Evolutionary conservation across 169 alveolate genomes (phyloP).

Genomic region (Eimeria acervulina): DNA sequence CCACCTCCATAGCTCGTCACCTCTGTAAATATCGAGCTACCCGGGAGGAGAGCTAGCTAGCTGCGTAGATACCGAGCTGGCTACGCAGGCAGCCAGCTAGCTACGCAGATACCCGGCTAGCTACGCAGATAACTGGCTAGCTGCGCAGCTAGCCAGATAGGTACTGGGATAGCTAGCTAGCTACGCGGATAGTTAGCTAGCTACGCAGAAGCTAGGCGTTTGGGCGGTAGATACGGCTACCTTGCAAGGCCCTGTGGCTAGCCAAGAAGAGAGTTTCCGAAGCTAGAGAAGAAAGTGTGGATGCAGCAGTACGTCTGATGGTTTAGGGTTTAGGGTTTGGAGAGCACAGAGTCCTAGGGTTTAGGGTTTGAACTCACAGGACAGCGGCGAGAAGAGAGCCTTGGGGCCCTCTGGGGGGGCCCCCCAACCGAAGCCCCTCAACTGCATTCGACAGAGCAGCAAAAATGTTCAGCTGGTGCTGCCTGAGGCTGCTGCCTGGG

Average conservation of each 20-base stretch:
- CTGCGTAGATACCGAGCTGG: neutral
- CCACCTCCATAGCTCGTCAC: neutral
- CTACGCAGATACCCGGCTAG: neutral
- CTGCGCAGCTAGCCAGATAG: neutral
- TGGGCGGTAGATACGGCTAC: neutral
- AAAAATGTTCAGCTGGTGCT: constrained; percentile 30
- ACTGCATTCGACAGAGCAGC: constrained; percentile 49
- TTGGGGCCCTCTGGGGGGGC: constrained; percentile 36
- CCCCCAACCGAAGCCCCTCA: constrained; percentile 50
- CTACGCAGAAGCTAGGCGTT: no score
- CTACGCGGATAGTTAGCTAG: neutral
- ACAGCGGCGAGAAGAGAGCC: constrained; percentile 58
- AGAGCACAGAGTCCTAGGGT: no score
- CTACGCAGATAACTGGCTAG: neutral
- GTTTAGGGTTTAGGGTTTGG: no score
- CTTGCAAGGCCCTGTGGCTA: neutral
- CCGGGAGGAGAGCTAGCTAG: neutral
- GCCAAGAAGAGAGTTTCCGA: neutral
- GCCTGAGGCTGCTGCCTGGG: constrained; percentile 63
- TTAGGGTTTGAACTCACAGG: neutral
- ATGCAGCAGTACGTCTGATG: no score
- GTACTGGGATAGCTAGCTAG: neutral
- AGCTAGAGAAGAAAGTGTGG: no score
- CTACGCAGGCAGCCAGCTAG: neutral
- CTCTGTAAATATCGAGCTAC: neutral